Evolutionary conservation across 371 early-diverging fungal genomes (phyloP).

Genomic region (Cladochytrium tenue): DNA sequence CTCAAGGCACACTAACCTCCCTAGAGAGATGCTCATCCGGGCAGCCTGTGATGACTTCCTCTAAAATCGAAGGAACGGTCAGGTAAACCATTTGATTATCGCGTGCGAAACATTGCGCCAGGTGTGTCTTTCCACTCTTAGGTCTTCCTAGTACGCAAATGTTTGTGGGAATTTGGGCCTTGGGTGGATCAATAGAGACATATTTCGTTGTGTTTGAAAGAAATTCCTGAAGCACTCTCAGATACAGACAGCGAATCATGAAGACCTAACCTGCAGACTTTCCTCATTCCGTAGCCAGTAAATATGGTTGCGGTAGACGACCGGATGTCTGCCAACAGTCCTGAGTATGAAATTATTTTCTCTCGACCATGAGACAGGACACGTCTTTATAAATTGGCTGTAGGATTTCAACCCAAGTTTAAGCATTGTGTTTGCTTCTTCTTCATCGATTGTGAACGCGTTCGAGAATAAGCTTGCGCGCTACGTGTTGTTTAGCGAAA

Average conservation of each 20-base stretch:
- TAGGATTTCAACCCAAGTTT: constrained; percentile 40
- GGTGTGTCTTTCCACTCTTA: constrained; percentile 45
- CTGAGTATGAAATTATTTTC: constrained; percentile 11
- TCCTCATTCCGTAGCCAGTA: constrained; percentile 36
- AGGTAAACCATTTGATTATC: constrained; percentile 40
- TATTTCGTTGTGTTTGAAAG: constrained; percentile 30
- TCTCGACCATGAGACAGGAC: constrained; percentile 41
- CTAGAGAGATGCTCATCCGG: constrained; percentile 25
- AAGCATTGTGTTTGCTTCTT: constrained; percentile 38
- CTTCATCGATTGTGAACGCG: constrained; percentile 25
- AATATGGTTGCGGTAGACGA: constrained; percentile 36
- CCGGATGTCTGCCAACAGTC: constrained; percentile 38
- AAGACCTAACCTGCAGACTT: constrained; percentile 23
- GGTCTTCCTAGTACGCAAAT: constrained; percentile 43
- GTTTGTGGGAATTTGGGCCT: constrained; percentile 37
- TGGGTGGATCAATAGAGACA: constrained; percentile 24
- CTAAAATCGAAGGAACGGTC: constrained; percentile 32
- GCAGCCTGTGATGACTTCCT: constrained; percentile 32
- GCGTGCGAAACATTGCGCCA: constrained; percentile 28
- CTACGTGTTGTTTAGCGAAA: constrained; percentile 16
- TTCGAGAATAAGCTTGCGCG: constrained; percentile 34
- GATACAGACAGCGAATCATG: no score
- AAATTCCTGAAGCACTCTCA: constrained; percentile 46
- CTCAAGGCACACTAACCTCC: constrained; percentile 20
- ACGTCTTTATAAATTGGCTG: constrained; percentile 40